Evolutionary conservation across 257 asterid species (phyloP), one percentile per base, ranked within the genome.

Genomic region (Nicotiana undulata): DNA sequence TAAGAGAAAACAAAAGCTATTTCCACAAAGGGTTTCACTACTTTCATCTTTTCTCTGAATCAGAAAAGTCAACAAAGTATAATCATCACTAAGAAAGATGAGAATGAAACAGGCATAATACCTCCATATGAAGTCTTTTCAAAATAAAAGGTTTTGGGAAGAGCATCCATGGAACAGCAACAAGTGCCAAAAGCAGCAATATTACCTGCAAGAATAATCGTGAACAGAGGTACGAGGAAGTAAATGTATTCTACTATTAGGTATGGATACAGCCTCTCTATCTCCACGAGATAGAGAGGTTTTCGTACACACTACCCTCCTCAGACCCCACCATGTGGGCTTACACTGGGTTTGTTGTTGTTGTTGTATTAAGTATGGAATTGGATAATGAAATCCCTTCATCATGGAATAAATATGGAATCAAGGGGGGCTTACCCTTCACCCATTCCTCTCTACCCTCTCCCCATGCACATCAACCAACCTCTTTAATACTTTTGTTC

Each of bases 121-220:
- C 98, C 98, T 94, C 94, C 12, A 90, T 81, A 51, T 94, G 92
- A 76, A 88, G 94, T 86, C 84, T 91, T 89, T 88, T 92, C 85
- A 94, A 84, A 85, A 94, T 91, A 84, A 92, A 94, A 81, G 98
- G 98, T 85, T 94, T 94, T 28, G 98, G 98, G 82, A 94, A 94
- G 85, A 94, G 98, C 98, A 94, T 94, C 98, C 98, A 94, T 20
- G 98, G 98, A 83, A 94, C 98, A 83, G 97, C 97, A 84, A 92
- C 86, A 76, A 91, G 63, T 82, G 98, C 98, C 77, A 84, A 84
- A 76, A 94, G 89, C 88, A 94, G 87, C 89, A 94, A 82, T 77
- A 90, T 68, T 82, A 94, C 92, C 98, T 94, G 92, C 83, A 85
- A 81, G 63, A 61, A 8, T 72, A 61, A 78, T 59, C 53, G 74